phyloP scores from a whole-genome alignment of 2,329 filamentous ascomycete species.

The Daldinia sp. region DNA sequence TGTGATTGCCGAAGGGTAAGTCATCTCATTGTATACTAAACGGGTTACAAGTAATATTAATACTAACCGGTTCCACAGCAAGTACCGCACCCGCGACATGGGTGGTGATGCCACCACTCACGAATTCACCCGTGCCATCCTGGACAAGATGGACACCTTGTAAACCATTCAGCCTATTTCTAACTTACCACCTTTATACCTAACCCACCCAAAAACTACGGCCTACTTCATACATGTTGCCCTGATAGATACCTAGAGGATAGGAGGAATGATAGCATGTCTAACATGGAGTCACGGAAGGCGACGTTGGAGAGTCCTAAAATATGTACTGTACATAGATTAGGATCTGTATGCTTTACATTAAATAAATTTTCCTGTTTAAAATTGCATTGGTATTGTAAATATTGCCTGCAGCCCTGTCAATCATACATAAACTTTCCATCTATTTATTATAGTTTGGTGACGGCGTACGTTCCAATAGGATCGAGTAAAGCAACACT shows the following conservation, averaged over 20 bases:
- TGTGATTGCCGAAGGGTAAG: conserved; percentile 89
- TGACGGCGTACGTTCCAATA: too few relatives aligned
- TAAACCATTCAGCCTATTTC: conserved; percentile 50
- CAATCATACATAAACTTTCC: too few relatives aligned
- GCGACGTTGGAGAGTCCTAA: conserved; percentile 40
- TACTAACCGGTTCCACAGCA: conserved; percentile 64
- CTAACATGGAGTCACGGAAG: conserved; percentile 45
- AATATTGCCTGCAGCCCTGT: too few relatives aligned
- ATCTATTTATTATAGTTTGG: too few relatives aligned
- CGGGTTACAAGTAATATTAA: not conserved
- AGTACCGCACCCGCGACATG: conserved; percentile 93
- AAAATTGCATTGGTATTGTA: too few relatives aligned
- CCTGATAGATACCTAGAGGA: conserved; percentile 42
- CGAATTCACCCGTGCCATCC: conserved; percentile 92
- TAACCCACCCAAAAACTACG: conserved; percentile 38
- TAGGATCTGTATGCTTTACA: conserved; percentile 42
- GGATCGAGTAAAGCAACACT: too few relatives aligned
- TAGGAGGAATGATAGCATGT: conserved; percentile 43
- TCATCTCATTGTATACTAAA: conserved; percentile 35
- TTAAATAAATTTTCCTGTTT: conserved; percentile 27
- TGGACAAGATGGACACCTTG: conserved; percentile 91
- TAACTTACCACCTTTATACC: conserved; percentile 6
- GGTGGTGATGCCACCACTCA: conserved; percentile 88
- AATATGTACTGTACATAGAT: conserved; percentile 46
- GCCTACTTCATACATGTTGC: conserved; percentile 35